Base-by-base conservation (phyloP, 805 yeast species). In the Candida coleopterorum region DNA sequence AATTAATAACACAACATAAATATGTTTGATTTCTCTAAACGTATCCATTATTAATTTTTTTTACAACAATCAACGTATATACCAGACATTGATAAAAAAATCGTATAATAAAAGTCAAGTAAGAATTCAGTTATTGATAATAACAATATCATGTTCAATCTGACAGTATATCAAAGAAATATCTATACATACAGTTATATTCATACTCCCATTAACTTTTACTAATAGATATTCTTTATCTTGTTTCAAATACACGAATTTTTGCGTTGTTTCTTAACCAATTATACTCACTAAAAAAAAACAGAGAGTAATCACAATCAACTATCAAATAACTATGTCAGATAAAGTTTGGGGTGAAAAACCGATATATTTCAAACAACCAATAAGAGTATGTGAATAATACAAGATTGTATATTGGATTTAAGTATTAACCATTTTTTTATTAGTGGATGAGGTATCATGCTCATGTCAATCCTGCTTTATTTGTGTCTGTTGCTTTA, bases 401-500 rank as follows among this genome's bases (percentile, higher is more conserved):
- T 8, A 26, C n/a, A 9, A 4, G 14, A 22, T 12, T 31, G 7
- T 14, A 31, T 6, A 22, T 12, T 4, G 6, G 7, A 14, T 28
- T 14, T 16, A 4, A 11, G 12, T 29, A 39, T 35, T 39, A 39
- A 34, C 39, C 27, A 23, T 22, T 17, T 22, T 15, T 9, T 40
- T n/a, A 6, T 11, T 44, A 77, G 83, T 79, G 85, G 85, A 58
- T 72, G 46, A 81, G 89, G 56, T 83, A 77, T 62, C 80, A 79
- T 48, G 84, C 89, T 17, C 82, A 83, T 62, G 75, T 75, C 47
- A 77, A 78, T 55, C 94, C 94, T 28, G 86, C 83, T 60, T 66
- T 82, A 45, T 79, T 83, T 55, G 78, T 71, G 52, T 68, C 87
- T 20, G 72, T 77, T 15, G 68, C 69, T 25, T 68, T 84, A 50